These are phyloP conservation scores for Pistacia integerrima DNA, from an alignment of 345 rosid species.

Conservation along the genomic window DNA sequence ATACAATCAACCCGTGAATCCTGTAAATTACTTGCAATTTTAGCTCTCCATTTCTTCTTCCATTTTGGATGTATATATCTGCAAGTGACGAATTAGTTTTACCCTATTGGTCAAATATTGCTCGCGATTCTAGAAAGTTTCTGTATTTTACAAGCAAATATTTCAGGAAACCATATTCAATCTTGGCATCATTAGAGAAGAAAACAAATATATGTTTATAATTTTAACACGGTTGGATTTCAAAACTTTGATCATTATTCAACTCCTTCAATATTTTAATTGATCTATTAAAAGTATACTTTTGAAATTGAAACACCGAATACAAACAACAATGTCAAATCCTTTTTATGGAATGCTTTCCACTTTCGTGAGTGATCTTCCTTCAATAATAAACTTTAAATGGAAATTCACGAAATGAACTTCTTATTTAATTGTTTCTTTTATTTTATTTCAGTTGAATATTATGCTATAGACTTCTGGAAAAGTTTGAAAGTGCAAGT, in stretches of 20 bases:
- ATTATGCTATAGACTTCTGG: neutral
- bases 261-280: neutral
- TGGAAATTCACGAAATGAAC: neutral
- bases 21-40: neutral
- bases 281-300: neutral
- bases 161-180: neutral
- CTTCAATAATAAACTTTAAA: neutral
- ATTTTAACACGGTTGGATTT: neutral
- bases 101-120: neutral
- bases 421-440: no score
- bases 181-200: slow-evolving; percentile 5
- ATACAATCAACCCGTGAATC: neutral
- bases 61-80: neutral
- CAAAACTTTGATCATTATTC: slow-evolving; percentile 4
- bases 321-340: neutral
- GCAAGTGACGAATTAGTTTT: neutral
- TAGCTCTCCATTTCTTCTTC: neutral
- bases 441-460: no score
- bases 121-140: neutral
- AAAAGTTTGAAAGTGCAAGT: neutral
- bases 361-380: neutral
- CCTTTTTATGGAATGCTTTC: neutral
- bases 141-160: neutral
- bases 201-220: neutral
- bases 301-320: neutral